A percentile compares a stretch with the other conserved stretches of the same genome.
Evolutionary conservation across 352 stramenopile species (phyloP).

Genomic region (Phytopythium ostracodes): DNA sequence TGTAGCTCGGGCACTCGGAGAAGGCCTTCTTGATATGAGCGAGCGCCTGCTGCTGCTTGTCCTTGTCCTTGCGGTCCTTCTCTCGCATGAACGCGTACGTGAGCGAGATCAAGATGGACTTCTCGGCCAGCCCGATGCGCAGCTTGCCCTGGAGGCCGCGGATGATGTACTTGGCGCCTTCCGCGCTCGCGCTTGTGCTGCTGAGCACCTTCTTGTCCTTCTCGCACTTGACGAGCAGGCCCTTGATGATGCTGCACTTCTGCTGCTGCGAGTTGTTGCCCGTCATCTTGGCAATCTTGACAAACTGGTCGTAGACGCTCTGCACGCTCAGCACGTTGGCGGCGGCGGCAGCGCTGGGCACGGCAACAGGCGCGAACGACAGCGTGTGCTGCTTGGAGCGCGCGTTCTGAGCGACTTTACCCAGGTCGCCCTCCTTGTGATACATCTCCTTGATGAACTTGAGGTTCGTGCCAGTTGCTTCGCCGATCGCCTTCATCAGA

Average conservation of each 20-base stretch:
- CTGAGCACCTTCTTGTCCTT: constrained; percentile 63
- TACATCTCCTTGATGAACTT: constrained; percentile 96
- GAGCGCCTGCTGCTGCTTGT: constrained; percentile 88
- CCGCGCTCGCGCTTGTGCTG: constrained; percentile 66
- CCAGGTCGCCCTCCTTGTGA: constrained; percentile 96
- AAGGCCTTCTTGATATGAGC: constrained; percentile 97
- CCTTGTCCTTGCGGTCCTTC: constrained; percentile 75
- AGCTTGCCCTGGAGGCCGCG: constrained; percentile 98
- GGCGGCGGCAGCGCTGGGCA: constrained; percentile 55
- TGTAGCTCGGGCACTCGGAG: constrained; percentile 96
- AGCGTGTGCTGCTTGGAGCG: constrained; percentile 94
- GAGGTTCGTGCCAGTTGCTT: constrained; percentile 89
- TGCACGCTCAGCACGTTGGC: constrained; percentile 84
- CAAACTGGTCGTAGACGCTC: constrained; percentile 87
- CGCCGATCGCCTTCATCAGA: constrained; percentile 96
- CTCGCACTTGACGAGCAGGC: constrained; percentile 92
- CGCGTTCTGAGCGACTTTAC: constrained; percentile 92
- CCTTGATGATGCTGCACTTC: constrained; percentile 98
- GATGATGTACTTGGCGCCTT: constrained; percentile 97
- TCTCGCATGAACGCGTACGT: constrained; percentile 95
- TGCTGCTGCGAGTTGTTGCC: constrained; percentile 95
- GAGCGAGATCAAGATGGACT: constrained; percentile 96
- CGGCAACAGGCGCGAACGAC: constrained; percentile 54
- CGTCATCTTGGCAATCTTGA: constrained; percentile 93
- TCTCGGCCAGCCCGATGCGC: constrained; percentile 96